A percentile compares a stretch with the other conserved stretches of the same genome.
phyloP scores from a whole-genome alignment of 345 rosid species.

The Syzygium jambos region DNA sequence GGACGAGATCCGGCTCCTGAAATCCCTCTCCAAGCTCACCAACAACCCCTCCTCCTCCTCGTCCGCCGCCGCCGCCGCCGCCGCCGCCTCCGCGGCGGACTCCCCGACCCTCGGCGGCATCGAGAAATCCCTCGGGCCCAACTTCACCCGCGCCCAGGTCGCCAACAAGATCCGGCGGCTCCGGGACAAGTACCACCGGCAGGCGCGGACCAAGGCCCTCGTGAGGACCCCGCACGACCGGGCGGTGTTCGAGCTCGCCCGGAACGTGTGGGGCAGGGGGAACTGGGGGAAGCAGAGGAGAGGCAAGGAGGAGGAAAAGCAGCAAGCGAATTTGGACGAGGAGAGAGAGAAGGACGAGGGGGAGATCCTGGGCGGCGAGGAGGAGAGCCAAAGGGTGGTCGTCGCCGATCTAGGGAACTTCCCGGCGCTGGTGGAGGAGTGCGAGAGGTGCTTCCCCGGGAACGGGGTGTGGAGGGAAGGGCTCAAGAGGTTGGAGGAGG shows the following conservation, averaged over 20 bases:
- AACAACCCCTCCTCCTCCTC: neutral
- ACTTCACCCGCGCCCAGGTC: conserved; percentile 17
- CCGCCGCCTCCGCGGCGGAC: neutral
- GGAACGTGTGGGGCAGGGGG: conserved; percentile 18
- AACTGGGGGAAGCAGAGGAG: neutral
- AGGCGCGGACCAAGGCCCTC: conserved; percentile 14
- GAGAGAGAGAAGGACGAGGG: neutral
- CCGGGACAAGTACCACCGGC: conserved; percentile 17
- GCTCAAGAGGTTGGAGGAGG: conserved; percentile 8
- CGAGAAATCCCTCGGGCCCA: conserved; percentile 4
- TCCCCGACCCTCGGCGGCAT: conserved; percentile 4
- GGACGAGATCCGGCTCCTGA: conserved; percentile 21
- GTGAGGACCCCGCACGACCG: conserved; percentile 21
- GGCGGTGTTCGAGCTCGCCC: conserved; percentile 3
- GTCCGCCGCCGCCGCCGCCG: neutral
- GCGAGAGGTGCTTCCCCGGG: neutral
- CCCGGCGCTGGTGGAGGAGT: conserved; percentile 12
- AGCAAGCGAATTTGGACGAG: neutral
- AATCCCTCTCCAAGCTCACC: conserved; percentile 3
- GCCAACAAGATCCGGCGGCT: conserved; percentile 18
- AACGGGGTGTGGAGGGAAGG: conserved; percentile 9
- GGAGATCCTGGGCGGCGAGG: neutral
- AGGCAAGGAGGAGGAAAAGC: neutral
- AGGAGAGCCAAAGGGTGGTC: neutral
- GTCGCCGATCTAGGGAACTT: conserved; percentile 6